phyloP scores from a whole-genome alignment of 2,329 filamentous ascomycete genomes.

The Xylaria sp. region DNA sequence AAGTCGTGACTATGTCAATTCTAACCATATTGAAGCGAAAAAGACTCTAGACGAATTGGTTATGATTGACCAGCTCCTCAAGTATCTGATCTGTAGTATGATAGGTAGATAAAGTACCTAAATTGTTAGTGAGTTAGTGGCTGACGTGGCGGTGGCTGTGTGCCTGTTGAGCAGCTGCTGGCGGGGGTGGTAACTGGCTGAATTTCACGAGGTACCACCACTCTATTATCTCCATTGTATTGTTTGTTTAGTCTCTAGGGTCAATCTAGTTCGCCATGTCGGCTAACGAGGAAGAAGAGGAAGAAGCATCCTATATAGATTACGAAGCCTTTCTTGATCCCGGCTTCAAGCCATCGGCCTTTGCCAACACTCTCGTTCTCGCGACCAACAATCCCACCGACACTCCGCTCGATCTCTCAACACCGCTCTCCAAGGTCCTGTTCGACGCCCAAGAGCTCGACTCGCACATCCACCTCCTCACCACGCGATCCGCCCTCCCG shows the following conservation, averaged over 20 bases:
- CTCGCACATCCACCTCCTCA: conserved; percentile 90
- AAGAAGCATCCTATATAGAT: conserved; percentile 89
- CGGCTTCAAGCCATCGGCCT: conserved; percentile 80
- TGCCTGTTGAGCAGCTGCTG: not conserved
- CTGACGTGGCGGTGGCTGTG: not conserved
- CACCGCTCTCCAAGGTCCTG: conserved; percentile 89
- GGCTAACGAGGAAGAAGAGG: conserved; percentile 55
- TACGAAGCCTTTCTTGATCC: conserved; percentile 91
- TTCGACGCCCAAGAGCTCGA: conserved; percentile 98
- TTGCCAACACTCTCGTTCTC: conserved; percentile 89
- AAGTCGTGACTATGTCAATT: not conserved
- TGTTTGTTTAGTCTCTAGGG: too few relatives aligned
- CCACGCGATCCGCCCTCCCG: conserved; percentile 83
- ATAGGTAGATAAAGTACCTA: not conserved
- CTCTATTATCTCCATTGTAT: too few relatives aligned
- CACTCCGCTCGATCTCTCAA: conserved; percentile 89
- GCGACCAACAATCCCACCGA: conserved; percentile 93
- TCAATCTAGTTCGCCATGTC: conserved; percentile 45
- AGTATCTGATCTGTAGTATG: too few relatives aligned
- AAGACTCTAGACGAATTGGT: not conserved
- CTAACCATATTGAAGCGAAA: too few relatives aligned
- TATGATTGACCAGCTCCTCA: too few relatives aligned
- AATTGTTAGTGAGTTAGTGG: not conserved
- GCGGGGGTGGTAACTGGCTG: conserved; percentile 5
- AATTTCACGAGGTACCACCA: not conserved